A percentile compares a stretch with the other conserved stretches of the same genome.
Evolutionary conservation across 2,329 filamentous ascomycete species (phyloP).

Genomic region (Zymoseptoria tritici): DNA sequence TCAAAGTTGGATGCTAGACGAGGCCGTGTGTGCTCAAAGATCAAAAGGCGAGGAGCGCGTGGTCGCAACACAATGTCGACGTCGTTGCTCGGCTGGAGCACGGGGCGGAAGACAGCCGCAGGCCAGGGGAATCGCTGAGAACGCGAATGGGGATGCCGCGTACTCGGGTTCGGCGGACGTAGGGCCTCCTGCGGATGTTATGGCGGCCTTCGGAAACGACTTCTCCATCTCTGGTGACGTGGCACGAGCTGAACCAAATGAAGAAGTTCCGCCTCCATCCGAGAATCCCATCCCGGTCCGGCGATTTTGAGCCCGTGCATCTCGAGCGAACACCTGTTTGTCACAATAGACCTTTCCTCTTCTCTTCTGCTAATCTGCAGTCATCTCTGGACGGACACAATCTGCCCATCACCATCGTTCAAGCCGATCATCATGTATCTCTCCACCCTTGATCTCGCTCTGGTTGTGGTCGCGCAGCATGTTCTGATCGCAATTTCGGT

Average conservation of each 20-base stretch:
- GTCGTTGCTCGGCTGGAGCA: constrained; percentile 41
- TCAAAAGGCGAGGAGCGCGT: constrained; percentile 50
- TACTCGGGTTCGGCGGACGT: constrained; percentile 47
- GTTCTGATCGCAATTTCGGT: neutral
- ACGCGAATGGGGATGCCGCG: constrained; percentile 52
- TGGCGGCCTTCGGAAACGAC: constrained; percentile 34
- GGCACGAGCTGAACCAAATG: constrained; percentile 38
- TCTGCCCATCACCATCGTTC: neutral
- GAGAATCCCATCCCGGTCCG: neutral
- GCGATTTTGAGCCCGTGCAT: neutral
- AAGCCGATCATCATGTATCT: neutral
- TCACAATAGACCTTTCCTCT: neutral
- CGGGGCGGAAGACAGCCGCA: constrained; percentile 43
- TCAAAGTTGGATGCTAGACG: constrained; percentile 42
- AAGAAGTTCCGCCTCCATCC: constrained; percentile 18
- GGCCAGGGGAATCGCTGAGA: constrained; percentile 47
- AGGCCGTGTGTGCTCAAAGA: constrained; percentile 45
- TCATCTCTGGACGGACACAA: neutral
- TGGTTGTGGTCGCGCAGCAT: neutral
- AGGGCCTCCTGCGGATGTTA: constrained; percentile 45
- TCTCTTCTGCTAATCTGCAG: neutral
- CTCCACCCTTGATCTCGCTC: neutral
- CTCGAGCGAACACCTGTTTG: neutral
- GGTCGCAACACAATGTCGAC: constrained; percentile 54
- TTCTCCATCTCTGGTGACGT: constrained; percentile 34